Evolutionary conservation across 2,329 filamentous ascomycete genomes (phyloP).

Genomic region (Penicillium concentricum): DNA sequence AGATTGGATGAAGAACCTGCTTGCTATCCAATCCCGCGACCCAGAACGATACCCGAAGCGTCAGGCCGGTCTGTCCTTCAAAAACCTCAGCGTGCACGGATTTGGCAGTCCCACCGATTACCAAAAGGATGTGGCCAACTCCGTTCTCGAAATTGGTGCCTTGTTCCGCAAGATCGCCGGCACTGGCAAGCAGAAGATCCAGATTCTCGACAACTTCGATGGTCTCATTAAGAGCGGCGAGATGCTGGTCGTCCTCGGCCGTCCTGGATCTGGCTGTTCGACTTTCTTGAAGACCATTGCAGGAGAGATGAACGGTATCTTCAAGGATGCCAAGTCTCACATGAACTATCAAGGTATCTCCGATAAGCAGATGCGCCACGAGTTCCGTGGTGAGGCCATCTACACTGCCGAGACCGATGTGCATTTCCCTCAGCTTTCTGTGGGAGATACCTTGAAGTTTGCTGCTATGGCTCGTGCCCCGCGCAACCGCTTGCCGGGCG

Average conservation of each 20-base stretch:
- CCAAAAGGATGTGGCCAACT: slow-evolving; percentile 51
- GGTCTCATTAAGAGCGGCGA: slow-evolving; percentile 60
- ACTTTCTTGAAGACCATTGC: slow-evolving; percentile 83
- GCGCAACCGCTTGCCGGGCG: slow-evolving; percentile 39
- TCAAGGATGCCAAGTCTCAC: slow-evolving; percentile 66
- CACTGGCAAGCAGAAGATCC: slow-evolving; percentile 49
- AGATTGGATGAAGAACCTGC: slow-evolving; percentile 49
- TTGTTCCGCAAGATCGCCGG: slow-evolving; percentile 34
- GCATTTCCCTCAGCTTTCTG: slow-evolving; percentile 75
- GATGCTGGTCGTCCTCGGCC: slow-evolving; percentile 58
- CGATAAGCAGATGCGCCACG: slow-evolving; percentile 64
- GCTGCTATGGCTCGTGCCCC: slow-evolving; percentile 66
- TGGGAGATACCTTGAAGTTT: slow-evolving; percentile 77
- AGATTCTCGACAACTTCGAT: slow-evolving; percentile 64
- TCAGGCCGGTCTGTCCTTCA: slow-evolving; percentile 64
- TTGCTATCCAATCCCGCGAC: slow-evolving; percentile 49
- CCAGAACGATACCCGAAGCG: slow-evolving; percentile 55
- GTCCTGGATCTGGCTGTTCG: slow-evolving; percentile 62
- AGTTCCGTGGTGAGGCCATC: slow-evolving; percentile 79
- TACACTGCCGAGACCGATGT: slow-evolving; percentile 84
- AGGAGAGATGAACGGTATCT: slow-evolving; percentile 79
- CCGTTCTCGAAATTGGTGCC: slow-evolving; percentile 35
- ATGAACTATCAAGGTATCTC: slow-evolving; percentile 72
- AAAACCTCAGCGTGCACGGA: slow-evolving; percentile 67
- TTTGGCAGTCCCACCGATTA: slow-evolving; percentile 68